Conservation (phyloP, 1,284 basidiomycete species). For the Anthracocystis walkeri region DNA sequence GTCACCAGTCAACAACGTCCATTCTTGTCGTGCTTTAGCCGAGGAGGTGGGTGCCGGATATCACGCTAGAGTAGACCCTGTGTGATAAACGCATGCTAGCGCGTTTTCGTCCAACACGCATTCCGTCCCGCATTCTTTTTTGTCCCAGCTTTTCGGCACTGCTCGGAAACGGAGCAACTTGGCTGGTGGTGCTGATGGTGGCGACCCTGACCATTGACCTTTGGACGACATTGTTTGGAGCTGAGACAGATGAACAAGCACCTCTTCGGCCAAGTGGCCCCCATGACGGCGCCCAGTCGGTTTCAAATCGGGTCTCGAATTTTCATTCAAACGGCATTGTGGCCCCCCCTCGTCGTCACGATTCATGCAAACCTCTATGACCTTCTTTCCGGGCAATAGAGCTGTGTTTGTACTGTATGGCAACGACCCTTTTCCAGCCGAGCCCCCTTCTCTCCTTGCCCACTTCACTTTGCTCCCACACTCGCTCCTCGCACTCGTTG, state of each 20-base stretch:
- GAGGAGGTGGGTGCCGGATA: too few relatives aligned
- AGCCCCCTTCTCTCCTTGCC: neutral
- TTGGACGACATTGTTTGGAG: neutral
- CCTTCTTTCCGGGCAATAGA: neutral
- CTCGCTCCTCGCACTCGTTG: too few relatives aligned
- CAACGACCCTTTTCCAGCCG: neutral
- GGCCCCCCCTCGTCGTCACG: constrained; percentile 16
- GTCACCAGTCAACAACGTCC: too few relatives aligned
- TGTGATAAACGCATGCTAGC: too few relatives aligned
- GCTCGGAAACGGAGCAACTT: too few relatives aligned
- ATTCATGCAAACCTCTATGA: constrained; percentile 23
- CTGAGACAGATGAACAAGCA: neutral
- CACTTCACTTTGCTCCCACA: neutral
- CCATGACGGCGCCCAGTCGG: constrained; percentile 14
- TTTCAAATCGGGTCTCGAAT: constrained; percentile 27
- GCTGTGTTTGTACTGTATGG: neutral
- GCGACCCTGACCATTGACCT: too few relatives aligned
- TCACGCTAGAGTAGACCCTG: too few relatives aligned
- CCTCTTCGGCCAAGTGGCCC: neutral
- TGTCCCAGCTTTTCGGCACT: too few relatives aligned
- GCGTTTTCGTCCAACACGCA: too few relatives aligned
- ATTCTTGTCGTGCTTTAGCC: too few relatives aligned
- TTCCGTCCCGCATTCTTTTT: too few relatives aligned
- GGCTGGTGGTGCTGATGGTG: too few relatives aligned
- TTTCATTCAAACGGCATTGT: neutral